phyloP scores from a whole-genome alignment of 805 yeast species.

The Yarrowia divulgata region DNA sequence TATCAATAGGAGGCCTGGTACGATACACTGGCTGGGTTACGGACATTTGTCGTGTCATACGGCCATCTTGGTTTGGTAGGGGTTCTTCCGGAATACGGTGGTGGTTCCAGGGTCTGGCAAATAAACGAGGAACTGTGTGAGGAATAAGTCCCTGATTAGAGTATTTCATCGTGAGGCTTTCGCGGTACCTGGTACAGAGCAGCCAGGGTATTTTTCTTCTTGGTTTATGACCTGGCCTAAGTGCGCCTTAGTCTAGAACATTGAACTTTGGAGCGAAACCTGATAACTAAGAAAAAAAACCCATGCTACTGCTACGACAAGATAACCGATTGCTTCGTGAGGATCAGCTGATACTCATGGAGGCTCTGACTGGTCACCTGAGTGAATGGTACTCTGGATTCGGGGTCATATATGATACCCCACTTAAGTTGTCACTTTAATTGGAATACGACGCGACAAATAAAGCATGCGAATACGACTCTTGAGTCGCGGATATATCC shows the following conservation, averaged over 20 bases:
- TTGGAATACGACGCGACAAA: constrained; percentile 15
- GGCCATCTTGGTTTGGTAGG: not conserved
- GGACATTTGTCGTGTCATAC: not conserved
- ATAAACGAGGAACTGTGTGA: not conserved
- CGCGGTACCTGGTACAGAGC: not conserved
- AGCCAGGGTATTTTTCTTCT: not conserved
- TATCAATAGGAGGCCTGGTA: constrained; percentile 5
- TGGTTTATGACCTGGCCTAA: constrained; percentile 13
- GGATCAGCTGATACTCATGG: not conserved
- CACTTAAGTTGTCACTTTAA: constrained; percentile 23
- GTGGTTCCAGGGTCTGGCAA: not conserved
- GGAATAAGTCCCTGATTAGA: not conserved
- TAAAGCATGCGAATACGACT: constrained; percentile 24
- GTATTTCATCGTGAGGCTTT: constrained; percentile 22
- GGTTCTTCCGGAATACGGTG: not conserved
- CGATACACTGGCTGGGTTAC: not conserved
- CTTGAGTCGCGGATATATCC: constrained; percentile 3
- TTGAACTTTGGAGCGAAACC: not conserved
- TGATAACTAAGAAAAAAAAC: not conserved
- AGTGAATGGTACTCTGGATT: not conserved
- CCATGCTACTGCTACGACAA: not conserved
- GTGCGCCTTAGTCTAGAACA: constrained; percentile 20
- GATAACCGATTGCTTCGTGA: not conserved
- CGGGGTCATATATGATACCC: not conserved
- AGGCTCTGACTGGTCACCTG: not conserved